Conservation (phyloP, 805 yeast species). For the Candida succiphila region DNA sequence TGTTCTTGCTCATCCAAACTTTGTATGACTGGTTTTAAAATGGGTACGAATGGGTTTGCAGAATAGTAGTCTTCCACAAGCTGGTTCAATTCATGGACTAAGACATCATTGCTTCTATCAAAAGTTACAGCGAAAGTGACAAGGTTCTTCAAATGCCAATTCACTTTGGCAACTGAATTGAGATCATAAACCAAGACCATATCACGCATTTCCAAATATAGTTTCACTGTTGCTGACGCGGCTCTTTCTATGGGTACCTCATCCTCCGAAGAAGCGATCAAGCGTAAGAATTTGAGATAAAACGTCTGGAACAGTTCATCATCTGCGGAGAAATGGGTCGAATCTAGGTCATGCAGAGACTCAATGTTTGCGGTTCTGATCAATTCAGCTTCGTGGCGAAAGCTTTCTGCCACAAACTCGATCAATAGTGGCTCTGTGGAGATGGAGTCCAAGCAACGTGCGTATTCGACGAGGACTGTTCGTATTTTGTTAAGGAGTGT, state of each 20-base stretch:
- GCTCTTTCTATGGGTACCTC: not conserved
- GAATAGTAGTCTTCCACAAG: not conserved
- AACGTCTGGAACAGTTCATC: no score
- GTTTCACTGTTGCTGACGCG: not conserved
- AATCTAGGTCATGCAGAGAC: no score
- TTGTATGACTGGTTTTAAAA: not conserved
- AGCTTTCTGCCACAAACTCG: no score
- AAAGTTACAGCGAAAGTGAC: no score
- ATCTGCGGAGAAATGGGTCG: no score
- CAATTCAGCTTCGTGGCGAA: no score
- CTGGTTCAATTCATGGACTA: not conserved
- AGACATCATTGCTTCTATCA: no score
- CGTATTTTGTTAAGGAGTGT: not conserved
- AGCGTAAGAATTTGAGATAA: no score
- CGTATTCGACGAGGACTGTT: not conserved
- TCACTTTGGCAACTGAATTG: not conserved
- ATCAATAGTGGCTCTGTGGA: no score
- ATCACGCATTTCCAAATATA: not conserved
- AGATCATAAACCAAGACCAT: not conserved
- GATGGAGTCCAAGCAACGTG: no score
- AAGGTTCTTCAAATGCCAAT: not conserved
- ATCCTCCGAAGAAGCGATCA: no score
- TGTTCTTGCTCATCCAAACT: not conserved
- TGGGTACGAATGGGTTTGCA: not conserved
- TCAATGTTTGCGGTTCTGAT: no score